Evolutionary conservation across 2,329 filamentous ascomycete genomes (phyloP), one percentile per base, ranked within the genome.

Genomic region (Cercospora canescens): DNA sequence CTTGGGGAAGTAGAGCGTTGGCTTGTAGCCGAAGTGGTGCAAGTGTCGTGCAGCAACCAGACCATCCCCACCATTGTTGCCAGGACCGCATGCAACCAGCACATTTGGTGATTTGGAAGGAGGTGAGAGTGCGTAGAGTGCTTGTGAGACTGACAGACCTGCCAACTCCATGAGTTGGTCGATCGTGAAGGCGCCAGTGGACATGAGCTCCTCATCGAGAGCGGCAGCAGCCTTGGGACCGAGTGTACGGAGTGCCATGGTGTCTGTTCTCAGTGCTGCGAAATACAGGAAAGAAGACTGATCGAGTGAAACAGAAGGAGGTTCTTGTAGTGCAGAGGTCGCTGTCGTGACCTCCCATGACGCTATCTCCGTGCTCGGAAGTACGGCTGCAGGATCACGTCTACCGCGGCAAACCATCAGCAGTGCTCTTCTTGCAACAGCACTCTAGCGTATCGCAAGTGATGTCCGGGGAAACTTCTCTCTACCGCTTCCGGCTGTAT

Each of bases 111-210:
- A 92, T 69, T 86, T 86, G 65, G 77, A 86, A 0, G 88, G 86
- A 0, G 94, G 94, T 70, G 97, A 94, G 3, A 97, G 86, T 64
- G 88, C 88, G 79, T 92, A 96, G 6, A 98, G 92, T 59, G 91
- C 93, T 83, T 98, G 93, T 12, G 94, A 94, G 28, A 98, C 93
- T 1, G 93, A 94, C 0, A 99, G 85, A 0, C 95, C 95, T 50
- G 95, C 95, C 7, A 99, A 83, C 77, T 98, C 95, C 95, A 99
- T 98, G 57, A 99, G 84, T 80, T 99, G 95, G 76, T 98, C 95
- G 63, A 99, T 87, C 11, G 93, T 96, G 81, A 97, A 99, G 8
- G 91, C 93, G 41, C 88, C 87, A 0, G 89, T 88, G 76, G 88
- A 91, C 94, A 99, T 98, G 68, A 99, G 89, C 77, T 99, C 94